These are phyloP conservation scores for Pseudogymnoascus sp. DNA, from an alignment of 2,329 filamentous ascomycete genomes.

Conservation along the genomic window DNA sequence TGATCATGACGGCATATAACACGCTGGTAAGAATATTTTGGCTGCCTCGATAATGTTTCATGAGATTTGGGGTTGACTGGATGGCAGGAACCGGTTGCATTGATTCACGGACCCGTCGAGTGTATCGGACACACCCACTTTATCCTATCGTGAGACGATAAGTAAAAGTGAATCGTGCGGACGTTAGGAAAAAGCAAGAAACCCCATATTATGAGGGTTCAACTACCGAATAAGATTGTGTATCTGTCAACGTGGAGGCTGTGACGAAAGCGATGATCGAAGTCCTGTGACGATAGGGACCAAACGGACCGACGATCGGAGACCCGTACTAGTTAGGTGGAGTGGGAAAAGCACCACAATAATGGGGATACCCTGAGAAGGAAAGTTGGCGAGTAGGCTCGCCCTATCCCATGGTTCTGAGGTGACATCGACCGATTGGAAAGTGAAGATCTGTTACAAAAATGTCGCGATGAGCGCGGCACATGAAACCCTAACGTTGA, in stretches of 20 bases:
- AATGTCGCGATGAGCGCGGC: constrained; percentile 7
- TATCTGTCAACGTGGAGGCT: constrained; percentile 10
- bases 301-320: constrained; percentile 4
- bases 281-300: constrained; percentile 1
- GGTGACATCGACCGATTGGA: constrained; percentile 6
- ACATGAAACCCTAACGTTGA: constrained; percentile 6
- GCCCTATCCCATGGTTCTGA: constrained; percentile 1
- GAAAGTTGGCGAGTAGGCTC: background rate
- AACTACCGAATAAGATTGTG: constrained; percentile 2
- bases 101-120: background rate
- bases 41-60: constrained; percentile 5
- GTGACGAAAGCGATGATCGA: constrained; percentile 3
- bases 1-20: constrained; percentile 6
- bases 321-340: background rate
- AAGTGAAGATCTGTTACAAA: constrained; percentile 4
- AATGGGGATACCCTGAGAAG: constrained; percentile 2
- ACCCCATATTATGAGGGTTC: background rate
- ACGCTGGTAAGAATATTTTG: constrained; percentile 4
- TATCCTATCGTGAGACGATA: constrained; percentile 4
- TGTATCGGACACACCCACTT: constrained; percentile 9
- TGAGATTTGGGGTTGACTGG: background rate
- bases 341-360: constrained; percentile 1
- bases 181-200: background rate
- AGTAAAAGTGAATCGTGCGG: background rate
- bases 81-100: background rate